Evolutionary conservation across 768 basidiomycete genomes (phyloP).

Genomic region (Auricularia heimuer): DNA sequence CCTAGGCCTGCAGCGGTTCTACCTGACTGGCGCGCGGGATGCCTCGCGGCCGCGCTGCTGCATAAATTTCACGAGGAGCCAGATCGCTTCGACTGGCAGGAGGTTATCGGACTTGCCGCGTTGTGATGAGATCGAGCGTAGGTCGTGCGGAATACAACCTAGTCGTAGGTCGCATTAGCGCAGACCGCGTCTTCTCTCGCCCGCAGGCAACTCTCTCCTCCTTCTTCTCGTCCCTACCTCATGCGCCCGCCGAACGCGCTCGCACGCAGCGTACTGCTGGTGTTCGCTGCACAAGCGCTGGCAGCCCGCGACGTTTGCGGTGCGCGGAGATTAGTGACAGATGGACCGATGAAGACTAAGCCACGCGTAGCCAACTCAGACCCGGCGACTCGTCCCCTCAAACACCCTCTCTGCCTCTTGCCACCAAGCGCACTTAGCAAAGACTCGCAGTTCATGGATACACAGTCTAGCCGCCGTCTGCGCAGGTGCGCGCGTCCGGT

Average conservation of each 20-base stretch:
- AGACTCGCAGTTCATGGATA: neutral
- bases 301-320: neutral
- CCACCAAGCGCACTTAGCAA: neutral
- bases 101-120: slow-evolving; percentile 44
- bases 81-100: slow-evolving; percentile 72
- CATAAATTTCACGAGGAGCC: slow-evolving; percentile 71
- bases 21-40: slow-evolving; percentile 48
- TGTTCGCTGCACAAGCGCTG: neutral
- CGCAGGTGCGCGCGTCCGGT: neutral
- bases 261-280: neutral
- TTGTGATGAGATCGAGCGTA: neutral
- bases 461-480: neutral
- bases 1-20: slow-evolving; percentile 77
- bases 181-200: too few species aligned
- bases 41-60: slow-evolving; percentile 39
- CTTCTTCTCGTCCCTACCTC: neutral
- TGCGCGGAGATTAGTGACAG: neutral
- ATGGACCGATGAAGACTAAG: neutral
- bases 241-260: neutral
- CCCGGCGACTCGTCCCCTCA: neutral
- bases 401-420: neutral
- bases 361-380: neutral
- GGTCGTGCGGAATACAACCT: neutral
- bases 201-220: neutral
- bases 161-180: neutral